phyloP scores from a whole-genome alignment of 768 basidiomycete genomes.

The Leucosporidium scottii region DNA sequence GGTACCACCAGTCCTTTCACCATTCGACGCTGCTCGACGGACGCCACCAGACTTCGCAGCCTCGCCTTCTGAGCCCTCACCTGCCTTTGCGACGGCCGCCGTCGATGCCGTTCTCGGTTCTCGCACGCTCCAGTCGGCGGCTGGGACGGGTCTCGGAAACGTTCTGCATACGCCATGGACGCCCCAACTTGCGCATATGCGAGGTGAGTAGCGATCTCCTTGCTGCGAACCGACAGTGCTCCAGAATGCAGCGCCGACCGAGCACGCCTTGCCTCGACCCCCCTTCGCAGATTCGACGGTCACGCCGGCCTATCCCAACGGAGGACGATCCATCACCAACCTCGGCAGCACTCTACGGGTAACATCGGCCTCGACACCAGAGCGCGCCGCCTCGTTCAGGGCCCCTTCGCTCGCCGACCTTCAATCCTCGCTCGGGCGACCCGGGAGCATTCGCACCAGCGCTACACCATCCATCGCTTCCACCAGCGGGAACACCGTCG shows the following conservation, averaged over 20 bases:
- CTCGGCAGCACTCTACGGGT: not conserved
- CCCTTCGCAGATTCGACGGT: no score
- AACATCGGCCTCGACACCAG: not conserved
- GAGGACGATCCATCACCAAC: not conserved
- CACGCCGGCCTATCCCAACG: not conserved
- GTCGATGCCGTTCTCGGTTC: constrained; percentile 14
- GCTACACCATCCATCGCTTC: not conserved
- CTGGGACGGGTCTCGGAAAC: not conserved
- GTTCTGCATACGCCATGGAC: no score
- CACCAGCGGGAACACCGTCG: constrained; percentile 1
- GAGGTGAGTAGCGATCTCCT: no score
- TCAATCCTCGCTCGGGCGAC: constrained; percentile 5
- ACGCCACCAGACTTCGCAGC: not conserved
- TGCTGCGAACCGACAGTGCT: no score
- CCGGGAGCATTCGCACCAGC: not conserved
- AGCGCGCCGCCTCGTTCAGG: not conserved
- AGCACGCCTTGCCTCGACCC: no score
- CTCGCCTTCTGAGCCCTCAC: not conserved
- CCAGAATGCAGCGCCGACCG: no score
- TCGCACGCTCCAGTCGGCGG: constrained; percentile 1
- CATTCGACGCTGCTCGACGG: not conserved
- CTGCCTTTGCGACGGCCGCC: not conserved
- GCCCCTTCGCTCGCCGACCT: constrained; percentile 9
- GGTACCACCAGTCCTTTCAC: not conserved
- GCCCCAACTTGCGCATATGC: no score